Evolutionary conservation across 768 basidiomycete species (phyloP).

Genomic region (Lactifluus echinatus): DNA sequence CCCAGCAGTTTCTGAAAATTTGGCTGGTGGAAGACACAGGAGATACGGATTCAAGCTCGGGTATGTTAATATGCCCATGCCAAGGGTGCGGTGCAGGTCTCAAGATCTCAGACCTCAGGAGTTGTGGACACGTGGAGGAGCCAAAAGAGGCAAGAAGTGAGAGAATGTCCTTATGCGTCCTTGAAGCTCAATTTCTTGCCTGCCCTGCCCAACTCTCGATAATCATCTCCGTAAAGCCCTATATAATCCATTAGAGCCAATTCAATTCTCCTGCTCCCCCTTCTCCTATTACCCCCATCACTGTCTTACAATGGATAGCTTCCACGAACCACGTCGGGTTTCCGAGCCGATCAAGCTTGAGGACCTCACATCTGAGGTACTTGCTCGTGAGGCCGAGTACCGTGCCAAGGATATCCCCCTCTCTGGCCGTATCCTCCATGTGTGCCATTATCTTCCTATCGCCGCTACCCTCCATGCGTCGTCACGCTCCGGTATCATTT

Average conservation of each 20-base stretch:
- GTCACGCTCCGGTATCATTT: slow-evolving; percentile 40
- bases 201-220: slow-evolving; percentile 1
- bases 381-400: slow-evolving; percentile 63
- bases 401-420: slow-evolving; percentile 60
- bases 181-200: background rate
- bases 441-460: slow-evolving; percentile 85
- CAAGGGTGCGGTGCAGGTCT: no score
- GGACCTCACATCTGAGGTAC: slow-evolving; percentile 67
- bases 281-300: background rate
- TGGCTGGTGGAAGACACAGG: no score
- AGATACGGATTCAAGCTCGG: no score
- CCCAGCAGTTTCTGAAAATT: no score
- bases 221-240: slow-evolving; percentile 9
- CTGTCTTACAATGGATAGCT: slow-evolving; percentile 49
- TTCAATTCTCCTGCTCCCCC: background rate
- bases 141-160: no score
- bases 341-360: slow-evolving; percentile 50
- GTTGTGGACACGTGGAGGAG: background rate
- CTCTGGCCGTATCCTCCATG: slow-evolving; percentile 84
- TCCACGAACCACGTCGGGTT: slow-evolving; percentile 44
- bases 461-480: slow-evolving; percentile 46
- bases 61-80: no score
- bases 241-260: slow-evolving; percentile 6
- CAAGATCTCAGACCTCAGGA: background rate
- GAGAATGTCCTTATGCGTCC: background rate